Base-by-base conservation (phyloP, 2,329 filamentous ascomycete genomes). In the Botryotinia globosa region DNA sequence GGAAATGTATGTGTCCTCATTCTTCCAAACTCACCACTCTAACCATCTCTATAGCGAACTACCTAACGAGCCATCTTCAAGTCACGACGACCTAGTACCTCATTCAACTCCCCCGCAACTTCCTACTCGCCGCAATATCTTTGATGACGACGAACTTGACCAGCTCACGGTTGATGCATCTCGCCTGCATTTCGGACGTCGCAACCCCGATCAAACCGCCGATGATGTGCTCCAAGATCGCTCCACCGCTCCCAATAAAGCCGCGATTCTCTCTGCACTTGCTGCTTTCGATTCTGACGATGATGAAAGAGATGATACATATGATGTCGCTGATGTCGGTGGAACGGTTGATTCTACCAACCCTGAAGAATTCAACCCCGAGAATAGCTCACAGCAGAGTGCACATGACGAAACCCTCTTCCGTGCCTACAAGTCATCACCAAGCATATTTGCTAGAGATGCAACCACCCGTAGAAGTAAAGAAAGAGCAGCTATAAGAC, bases 281-380 rank as follows among this genome's bases (percentile, higher is more conserved):
- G 93, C 94, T 25, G 88, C 91, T 0, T 98, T 98, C 77, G 94
- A 98, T 82, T 91, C 91, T 0, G 95, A 98, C 78, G 96, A 98
- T 77, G 96, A 99, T 81, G 96, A 99, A 83, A 89, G 94, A 51
- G 96, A 99, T 81, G 96, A 99, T 81, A 98, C 95, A 0, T 99
- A 99, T 80, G 96, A 99, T 78, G 89, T 91, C 2, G 93, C 90
- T 67, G 96, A 98, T 79, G 94, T 98, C 3, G 96, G 96, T 51
- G 94, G 95, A 34, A 93, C 92, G 0, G 90, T 98, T 4, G 94
- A 97, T 77, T 85, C 87, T 29, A 85, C 84, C 1, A 83, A 87
- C 9, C 85, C 89, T n/a, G 85, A 87, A 51, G 78, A 80, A 62
- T 77, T 77, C 54, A 75, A 76, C 4, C 87, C 89, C 69, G 85